Evolutionary conservation across 352 stramenopile species (phyloP).

Genomic region (Globisporangium orthogonon): DNA sequence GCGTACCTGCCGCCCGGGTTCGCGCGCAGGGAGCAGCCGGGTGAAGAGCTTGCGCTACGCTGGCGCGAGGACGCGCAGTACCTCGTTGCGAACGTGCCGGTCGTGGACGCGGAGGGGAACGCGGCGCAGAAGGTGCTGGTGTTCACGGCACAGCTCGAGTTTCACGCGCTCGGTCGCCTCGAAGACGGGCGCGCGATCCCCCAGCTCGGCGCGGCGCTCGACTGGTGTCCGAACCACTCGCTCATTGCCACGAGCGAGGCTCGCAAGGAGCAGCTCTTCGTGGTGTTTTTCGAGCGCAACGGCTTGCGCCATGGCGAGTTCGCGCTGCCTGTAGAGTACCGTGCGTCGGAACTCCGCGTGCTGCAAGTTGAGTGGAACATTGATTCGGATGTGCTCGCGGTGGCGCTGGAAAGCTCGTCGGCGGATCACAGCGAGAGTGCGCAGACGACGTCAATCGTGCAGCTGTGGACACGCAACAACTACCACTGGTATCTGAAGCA

Average conservation of each 20-base stretch:
- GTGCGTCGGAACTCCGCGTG: conserved; percentile 22
- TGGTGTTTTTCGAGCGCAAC: conserved; percentile 85
- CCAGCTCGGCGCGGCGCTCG: conserved; percentile 31
- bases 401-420: conserved; percentile 23
- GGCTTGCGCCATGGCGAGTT: conserved; percentile 79
- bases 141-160: conserved; percentile 46
- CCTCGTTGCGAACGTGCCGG: conserved; percentile 52
- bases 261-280: conserved; percentile 41
- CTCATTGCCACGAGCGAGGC: conserved; percentile 60
- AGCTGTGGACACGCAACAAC: conserved; percentile 74
- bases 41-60: conserved; percentile 22
- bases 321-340: conserved; percentile 32
- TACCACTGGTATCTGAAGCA: conserved; percentile 87
- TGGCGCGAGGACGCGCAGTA: conserved; percentile 77
- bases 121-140: conserved; percentile 40
- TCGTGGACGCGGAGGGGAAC: conserved; percentile 5
- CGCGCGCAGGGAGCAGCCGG: conserved; percentile 1
- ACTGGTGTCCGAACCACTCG: conserved; percentile 74
- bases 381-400: conserved; percentile 60
- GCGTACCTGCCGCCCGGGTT: conserved; percentile 21
- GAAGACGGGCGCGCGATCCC: conserved; percentile 60
- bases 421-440: not conserved
- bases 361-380: conserved; percentile 49
- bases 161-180: conserved; percentile 58
- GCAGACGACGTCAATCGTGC: conserved; percentile 21